Evolutionary conservation across 2,329 filamentous ascomycete genomes (phyloP).

Genomic region (Mariannaea sp.): DNA sequence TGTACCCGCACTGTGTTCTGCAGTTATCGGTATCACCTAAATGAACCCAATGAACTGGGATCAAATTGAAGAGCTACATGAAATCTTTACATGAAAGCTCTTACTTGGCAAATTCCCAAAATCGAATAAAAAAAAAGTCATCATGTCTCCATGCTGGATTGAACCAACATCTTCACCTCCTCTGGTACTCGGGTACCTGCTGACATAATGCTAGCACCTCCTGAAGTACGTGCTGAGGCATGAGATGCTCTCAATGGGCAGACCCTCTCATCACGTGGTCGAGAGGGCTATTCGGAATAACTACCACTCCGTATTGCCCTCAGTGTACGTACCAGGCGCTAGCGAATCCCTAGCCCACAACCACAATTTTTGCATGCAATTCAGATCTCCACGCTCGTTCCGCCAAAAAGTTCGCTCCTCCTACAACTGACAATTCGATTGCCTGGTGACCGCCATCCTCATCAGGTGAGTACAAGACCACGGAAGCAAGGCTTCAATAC

Average conservation of each 20-base stretch:
- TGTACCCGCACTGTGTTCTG: no score
- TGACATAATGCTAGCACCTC: no score
- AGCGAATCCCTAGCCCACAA: slow-evolving; percentile 47
- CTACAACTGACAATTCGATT: slow-evolving; percentile 52
- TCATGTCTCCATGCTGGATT: no score
- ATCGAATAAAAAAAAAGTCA: no score
- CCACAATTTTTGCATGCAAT: slow-evolving; percentile 46
- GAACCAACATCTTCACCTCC: no score
- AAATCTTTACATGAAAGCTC: no score
- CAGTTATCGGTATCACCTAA: no score
- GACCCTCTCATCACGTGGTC: slow-evolving; percentile 21
- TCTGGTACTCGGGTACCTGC: no score
- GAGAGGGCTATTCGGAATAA: slow-evolving; percentile 35
- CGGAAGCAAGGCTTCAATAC: slow-evolving; percentile 30
- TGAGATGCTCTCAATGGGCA: not conserved
- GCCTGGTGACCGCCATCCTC: slow-evolving; percentile 53
- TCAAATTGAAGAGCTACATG: no score
- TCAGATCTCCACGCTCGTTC: slow-evolving; percentile 40
- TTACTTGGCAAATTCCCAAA: no score
- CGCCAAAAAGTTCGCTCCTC: slow-evolving; percentile 46
- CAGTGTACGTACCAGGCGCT: slow-evolving; percentile 42
- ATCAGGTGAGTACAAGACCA: slow-evolving; percentile 51
- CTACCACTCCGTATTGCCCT: slow-evolving; percentile 36
- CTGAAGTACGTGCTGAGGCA: no score
- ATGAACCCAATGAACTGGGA: no score